phyloP scores from a whole-genome alignment of 148 eudicot genomes.

The Selenicereus undatus region DNA sequence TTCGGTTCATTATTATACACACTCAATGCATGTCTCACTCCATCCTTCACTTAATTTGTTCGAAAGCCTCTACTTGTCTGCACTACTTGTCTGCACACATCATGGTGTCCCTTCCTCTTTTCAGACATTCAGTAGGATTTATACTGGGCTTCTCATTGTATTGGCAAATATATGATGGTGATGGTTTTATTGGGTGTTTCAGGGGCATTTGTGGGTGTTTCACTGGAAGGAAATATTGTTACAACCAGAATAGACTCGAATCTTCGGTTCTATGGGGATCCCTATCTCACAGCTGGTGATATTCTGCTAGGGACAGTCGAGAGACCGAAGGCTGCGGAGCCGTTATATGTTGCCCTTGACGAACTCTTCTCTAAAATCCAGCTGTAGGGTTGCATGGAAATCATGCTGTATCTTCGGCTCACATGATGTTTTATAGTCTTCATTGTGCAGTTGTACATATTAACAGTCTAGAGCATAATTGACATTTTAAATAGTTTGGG shows the following conservation, averaged over 20 bases:
- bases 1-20: neutral
- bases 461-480: neutral
- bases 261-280: slow-evolving; percentile 89
- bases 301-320: slow-evolving; percentile 87
- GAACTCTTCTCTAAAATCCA: slow-evolving; percentile 63
- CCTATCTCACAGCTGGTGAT: slow-evolving; percentile 84
- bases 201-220: slow-evolving; percentile 98
- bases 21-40: neutral
- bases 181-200: slow-evolving; percentile 16
- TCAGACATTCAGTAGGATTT: neutral
- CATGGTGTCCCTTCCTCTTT: neutral
- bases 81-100: neutral
- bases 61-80: neutral
- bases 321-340: slow-evolving; percentile 91
- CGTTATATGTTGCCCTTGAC: slow-evolving; percentile 71
- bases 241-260: slow-evolving; percentile 89
- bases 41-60: neutral
- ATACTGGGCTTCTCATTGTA: neutral
- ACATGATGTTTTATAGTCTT: neutral
- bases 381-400: slow-evolving; percentile 15
- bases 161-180: neutral
- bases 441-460: slow-evolving; percentile 20
- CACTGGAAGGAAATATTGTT: slow-evolving; percentile 82
- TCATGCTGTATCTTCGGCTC: neutral
- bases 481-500: neutral